Conservation (phyloP, 2,329 filamentous ascomycete genomes). For the Fusarium acutatum region DNA sequence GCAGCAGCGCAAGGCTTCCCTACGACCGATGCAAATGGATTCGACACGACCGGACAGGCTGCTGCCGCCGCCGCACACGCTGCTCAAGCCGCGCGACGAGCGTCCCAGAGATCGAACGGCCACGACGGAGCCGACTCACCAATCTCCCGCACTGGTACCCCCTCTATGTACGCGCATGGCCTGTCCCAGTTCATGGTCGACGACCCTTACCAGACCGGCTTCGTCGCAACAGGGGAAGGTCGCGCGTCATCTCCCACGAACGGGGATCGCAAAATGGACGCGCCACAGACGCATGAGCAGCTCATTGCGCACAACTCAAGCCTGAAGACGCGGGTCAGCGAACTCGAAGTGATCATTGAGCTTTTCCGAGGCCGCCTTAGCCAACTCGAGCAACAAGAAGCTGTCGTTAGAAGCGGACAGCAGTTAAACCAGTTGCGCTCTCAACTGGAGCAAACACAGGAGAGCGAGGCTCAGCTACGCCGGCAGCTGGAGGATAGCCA, state of each 20-base stretch:
- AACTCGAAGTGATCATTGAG: conserved; percentile 94
- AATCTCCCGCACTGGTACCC: conserved; percentile 80
- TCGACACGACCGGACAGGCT: conserved; percentile 59
- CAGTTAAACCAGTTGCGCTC: conserved; percentile 66
- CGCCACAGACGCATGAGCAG: conserved; percentile 81
- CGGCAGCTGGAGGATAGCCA: conserved; percentile 79
- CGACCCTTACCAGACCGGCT: conserved; percentile 70
- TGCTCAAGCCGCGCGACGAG: conserved; percentile 62
- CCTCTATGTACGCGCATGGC: conserved; percentile 77
- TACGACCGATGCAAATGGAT: conserved; percentile 63
- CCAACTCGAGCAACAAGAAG: conserved; percentile 82
- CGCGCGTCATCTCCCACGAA: conserved; percentile 60
- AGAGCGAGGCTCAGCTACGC: conserved; percentile 58
- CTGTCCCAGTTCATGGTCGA: conserved; percentile 83
- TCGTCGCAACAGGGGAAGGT: conserved; percentile 61
- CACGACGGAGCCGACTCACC: conserved; percentile 81
- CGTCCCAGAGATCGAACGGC: conserved; percentile 78
- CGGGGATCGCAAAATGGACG: conserved; percentile 71
- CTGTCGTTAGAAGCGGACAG: conserved; percentile 68
- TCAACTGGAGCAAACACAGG: conserved; percentile 59
- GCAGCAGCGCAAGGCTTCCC: conserved; percentile 53
- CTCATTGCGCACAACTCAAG: conserved; percentile 82
- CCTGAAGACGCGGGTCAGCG: conserved; percentile 93
- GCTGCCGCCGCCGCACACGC: conserved; percentile 64
- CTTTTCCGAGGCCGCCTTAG: conserved; percentile 78